Evolutionary conservation across 257 asterid species (phyloP).

Genomic region (Orobanche coerulescens): DNA sequence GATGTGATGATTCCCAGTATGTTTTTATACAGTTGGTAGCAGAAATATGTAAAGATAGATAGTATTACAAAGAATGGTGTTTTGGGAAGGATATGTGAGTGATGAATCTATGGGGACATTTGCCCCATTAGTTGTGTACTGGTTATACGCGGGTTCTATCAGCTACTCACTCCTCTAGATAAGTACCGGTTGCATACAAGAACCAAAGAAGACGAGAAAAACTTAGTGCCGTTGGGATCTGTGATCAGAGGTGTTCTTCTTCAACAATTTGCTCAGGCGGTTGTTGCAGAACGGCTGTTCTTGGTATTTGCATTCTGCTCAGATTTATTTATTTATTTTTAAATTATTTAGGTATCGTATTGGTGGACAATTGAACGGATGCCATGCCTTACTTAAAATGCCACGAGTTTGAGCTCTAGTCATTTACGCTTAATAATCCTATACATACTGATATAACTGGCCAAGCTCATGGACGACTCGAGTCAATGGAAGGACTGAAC

Average conservation of each 20-base stretch:
- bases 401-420: too few relatives aligned
- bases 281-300: constrained; percentile 67
- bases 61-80: constrained; percentile 46
- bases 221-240: constrained; percentile 55
- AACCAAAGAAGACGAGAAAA: constrained; percentile 62
- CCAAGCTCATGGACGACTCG: too few relatives aligned
- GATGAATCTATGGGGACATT: constrained; percentile 92
- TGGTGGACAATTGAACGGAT: background rate
- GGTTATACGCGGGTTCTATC: constrained; percentile 84
- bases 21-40: constrained; percentile 27
- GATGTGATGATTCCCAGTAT: constrained; percentile 20
- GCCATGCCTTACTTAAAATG: background rate
- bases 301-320: constrained; percentile 40
- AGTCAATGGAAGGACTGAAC: too few relatives aligned
- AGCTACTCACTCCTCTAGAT: constrained; percentile 68
- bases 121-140: constrained; percentile 77
- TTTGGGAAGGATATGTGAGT: constrained; percentile 78
- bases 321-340: background rate
- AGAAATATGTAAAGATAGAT: background rate
- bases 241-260: constrained; percentile 72
- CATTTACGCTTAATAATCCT: too few relatives aligned
- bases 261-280: constrained; percentile 70
- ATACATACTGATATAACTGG: too few relatives aligned
- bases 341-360: background rate
- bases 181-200: constrained; percentile 68